Percentiles rank a stretch among this genome's conserved stretches.
These are phyloP conservation scores for Hibiscus trionum DNA, from an alignment of 345 rosid species.

Conservation along the genomic window DNA sequence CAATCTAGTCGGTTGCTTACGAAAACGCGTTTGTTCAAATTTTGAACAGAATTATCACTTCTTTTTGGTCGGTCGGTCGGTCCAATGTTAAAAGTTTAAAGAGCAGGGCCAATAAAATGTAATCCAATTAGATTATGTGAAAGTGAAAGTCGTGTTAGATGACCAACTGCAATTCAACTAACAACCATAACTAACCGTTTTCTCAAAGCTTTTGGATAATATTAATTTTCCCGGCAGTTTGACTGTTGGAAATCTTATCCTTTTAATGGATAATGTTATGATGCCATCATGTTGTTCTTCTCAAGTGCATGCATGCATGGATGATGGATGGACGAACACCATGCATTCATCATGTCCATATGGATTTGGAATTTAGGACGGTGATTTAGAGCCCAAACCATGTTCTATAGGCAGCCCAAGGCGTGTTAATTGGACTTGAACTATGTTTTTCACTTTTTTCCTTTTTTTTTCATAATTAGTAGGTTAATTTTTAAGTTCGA, in stretches of 20 bases:
- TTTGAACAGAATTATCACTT: not conserved
- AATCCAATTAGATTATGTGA: not conserved
- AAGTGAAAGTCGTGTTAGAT: not conserved
- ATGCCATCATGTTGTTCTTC: not conserved
- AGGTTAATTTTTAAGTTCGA: too few species aligned
- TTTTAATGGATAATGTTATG: not conserved
- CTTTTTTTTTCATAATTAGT: too few species aligned
- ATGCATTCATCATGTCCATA: not conserved
- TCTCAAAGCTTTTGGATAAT: not conserved
- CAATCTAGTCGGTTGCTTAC: not conserved
- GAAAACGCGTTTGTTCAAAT: conserved; percentile 9
- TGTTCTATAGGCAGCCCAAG: not conserved
- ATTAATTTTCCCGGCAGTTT: not conserved
- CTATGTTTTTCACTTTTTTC: too few species aligned
- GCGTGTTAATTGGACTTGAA: too few species aligned
- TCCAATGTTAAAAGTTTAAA: not conserved
- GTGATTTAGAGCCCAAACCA: not conserved
- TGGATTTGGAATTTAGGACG: not conserved
- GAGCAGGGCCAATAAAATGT: too few species aligned
- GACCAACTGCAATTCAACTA: conserved; percentile 6
- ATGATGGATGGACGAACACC: too few species aligned
- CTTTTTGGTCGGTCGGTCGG: conserved; percentile 18
- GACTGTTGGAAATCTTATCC: not conserved
- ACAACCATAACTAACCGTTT: conserved; percentile 5
- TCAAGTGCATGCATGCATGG: not conserved